Base-by-base conservation (phyloP, 208 protist species). In the Acanthamoeba divionensis region DNA sequence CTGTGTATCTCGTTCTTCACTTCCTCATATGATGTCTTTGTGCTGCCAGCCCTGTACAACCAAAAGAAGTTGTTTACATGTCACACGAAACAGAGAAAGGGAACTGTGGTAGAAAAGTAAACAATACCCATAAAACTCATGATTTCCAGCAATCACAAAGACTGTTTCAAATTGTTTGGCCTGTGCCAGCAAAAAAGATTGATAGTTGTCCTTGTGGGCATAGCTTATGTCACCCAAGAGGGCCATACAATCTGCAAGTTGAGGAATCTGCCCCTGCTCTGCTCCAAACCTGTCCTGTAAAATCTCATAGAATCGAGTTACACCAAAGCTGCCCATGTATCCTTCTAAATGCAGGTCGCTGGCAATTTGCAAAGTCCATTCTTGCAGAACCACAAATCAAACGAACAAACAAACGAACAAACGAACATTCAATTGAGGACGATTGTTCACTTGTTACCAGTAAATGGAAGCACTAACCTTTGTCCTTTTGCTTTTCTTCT, bases 41-140 rank as follows among this genome's bases (percentile, higher is more conserved):
- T 15, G 7, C 36, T 54, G 10, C 36, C 80, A 3, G 12, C 63
- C 5, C 63, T 71, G 63, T 1, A 41, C 63, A 57, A 13, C 52
- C 13, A 57, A 13, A 13, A 57, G 15, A 13, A 13, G 15, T 57
- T 18, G 52, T 57, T 13, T 18, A n/a, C n/a, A n/a, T n/a, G n/a
- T n/a, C n/a, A n/a, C n/a, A n/a, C n/a, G n/a, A n/a, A n/a, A n/a
- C n/a, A n/a, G n/a, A n/a, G n/a, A n/a, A n/a, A n/a, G n/a, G n/a
- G n/a, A n/a, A n/a, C n/a, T n/a, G n/a, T n/a, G n/a, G n/a, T n/a
- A n/a, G n/a, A n/a, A n/a, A n/a, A n/a, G n/a, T 45, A 13, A 6
- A 2, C 47, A n/a, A 21, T 57, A 80, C 69, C 47, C 36, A n/a
- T 89, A 66, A 62, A 73, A 66, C 80, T 89, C 80, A 62, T 89